Evolutionary conservation across 305 asterid species (phyloP), one percentile per base, ranked within the genome.

Genomic region (Fraxinus greggii): DNA sequence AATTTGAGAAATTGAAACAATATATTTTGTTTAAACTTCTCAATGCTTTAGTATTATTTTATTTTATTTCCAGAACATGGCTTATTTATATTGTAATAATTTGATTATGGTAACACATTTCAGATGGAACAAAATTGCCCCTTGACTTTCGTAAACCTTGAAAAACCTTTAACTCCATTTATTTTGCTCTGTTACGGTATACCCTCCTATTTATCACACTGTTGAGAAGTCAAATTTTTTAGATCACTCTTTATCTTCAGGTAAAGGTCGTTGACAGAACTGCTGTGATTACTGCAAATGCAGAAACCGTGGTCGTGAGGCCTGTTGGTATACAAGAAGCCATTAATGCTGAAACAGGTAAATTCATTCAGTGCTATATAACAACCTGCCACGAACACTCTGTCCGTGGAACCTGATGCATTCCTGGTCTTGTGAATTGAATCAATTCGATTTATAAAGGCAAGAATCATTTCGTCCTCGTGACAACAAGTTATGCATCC

Each of bases 241-340:
- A 75, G 35, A 35, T 24, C 77, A 81, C 73, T 72, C 23, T 69
- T 69, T 80, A 51, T 84, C 59, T 90, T 80, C 90, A 95, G 99
- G 98, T 95, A 56, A 93, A 92, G 87, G 97, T 95, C 81, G 89
- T 80, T 9, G 97, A 95, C 83, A 89, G 97, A 86, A 86, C 90
- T 78, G 90, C 92, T 40, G 89, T 93, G 79, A 79, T 78, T 45
- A 96, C 99, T 70, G 89, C 89, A 77, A 91, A 94, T 88, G 98
- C 97, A 12, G 98, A 96, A 90, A 96, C 98, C 38, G 81, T 81
- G 32, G 97, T 87, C 84, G 92, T 92, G 85, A 89, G 78, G 75
- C 99, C 98, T 36, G 51, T 56, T 51, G 98, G 97, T 75, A 81
- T 96, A 79, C 98, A 94, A 87, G 93, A 93, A 86, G 93, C 91